Base-by-base conservation (phyloP, 2,329 filamentous ascomycete species). In the Cladorrhinum sp. region DNA sequence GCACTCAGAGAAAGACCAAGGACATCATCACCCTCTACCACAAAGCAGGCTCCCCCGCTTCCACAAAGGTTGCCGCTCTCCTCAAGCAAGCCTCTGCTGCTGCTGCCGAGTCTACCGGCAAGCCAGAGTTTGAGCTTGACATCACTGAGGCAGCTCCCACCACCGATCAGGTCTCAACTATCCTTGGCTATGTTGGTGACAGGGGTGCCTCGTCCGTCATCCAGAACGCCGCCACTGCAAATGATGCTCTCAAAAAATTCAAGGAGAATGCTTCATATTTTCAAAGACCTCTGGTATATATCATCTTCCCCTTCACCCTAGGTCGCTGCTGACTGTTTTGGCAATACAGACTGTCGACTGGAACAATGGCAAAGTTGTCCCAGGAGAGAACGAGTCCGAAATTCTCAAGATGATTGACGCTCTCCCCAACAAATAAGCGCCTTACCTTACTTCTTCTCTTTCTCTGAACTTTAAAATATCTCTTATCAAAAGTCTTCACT, bases 11-110 rank as follows among this genome's bases (percentile, higher is more conserved):
- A 77, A 93, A 92, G 81, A 84, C 89, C 67, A 84, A 91, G 75
- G 93, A 98, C 80, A 91, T 96, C 67, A 86, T 98, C 73, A 98
- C 93, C 63, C 88, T 99, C 80, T 99, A 98, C 82, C 93, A 97
- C 84, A 90, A 91, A 76, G 85, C 93, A 60, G 83, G 81, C 69
- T 84, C 85, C 57, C 84, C 89, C 22, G 82, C 88, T 65, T 97
- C 93, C 2, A 80, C 85, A 55, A 86, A 89, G 62, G 89, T 89
- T 29, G 85, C 88, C 63, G 88, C 85, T 48, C 78, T 96, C 57
- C 85, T 98, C 62, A 96, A 95, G 78, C 87, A 93, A 76, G 83
- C 86, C 29, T 90, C 90, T 24, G 87, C 89, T 52, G 85, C 85
- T 52, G 86, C 91, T 12, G 75, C 84, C 29, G 80, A 86, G 62